Percentiles rank a stretch among this genome's conserved stretches.
Evolutionary conservation across 2,329 filamentous ascomycete genomes (phyloP).

Genomic region (Talaromyces sp.): DNA sequence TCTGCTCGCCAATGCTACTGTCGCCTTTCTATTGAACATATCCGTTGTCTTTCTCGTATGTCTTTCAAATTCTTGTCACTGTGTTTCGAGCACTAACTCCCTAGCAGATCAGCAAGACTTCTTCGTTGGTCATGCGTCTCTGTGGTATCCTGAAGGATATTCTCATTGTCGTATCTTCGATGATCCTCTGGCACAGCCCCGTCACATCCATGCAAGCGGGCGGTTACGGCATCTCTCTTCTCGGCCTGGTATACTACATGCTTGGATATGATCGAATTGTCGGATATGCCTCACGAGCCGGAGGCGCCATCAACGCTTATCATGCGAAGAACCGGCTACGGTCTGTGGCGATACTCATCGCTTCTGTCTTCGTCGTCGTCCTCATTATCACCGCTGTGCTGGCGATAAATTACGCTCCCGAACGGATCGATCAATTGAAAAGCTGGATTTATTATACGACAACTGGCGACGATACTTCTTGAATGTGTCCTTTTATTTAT

Average conservation of each 20-base stretch:
- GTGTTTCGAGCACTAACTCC: neutral
- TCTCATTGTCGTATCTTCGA: conserved; percentile 68
- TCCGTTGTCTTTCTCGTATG: conserved; percentile 77
- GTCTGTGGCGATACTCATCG: conserved; percentile 70
- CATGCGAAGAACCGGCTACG: conserved; percentile 67
- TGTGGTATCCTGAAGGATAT: conserved; percentile 86
- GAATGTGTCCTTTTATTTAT: neutral
- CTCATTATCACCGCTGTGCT: conserved; percentile 61
- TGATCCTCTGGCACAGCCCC: conserved; percentile 70
- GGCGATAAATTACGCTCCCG: conserved; percentile 47
- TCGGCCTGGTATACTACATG: conserved; percentile 62
- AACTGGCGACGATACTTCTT: conserved; percentile 15
- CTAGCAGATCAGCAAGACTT: conserved; percentile 75
- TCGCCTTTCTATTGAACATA: conserved; percentile 75
- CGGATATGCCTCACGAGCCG: conserved; percentile 1
- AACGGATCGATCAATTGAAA: conserved; percentile 27
- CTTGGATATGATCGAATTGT: conserved; percentile 54
- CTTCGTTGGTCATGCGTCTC: conserved; percentile 75
- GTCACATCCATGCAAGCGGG: conserved; percentile 66
- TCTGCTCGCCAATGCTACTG: conserved; percentile 63
- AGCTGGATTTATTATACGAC: conserved; percentile 30
- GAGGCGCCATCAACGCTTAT: conserved; percentile 77
- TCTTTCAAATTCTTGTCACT: conserved; percentile 12
- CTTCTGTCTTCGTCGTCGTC: conserved; percentile 58
- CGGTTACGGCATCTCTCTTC: conserved; percentile 68